phyloP scores from a whole-genome alignment of 2,329 filamentous ascomycete species.

The Penicillium digitatum region DNA sequence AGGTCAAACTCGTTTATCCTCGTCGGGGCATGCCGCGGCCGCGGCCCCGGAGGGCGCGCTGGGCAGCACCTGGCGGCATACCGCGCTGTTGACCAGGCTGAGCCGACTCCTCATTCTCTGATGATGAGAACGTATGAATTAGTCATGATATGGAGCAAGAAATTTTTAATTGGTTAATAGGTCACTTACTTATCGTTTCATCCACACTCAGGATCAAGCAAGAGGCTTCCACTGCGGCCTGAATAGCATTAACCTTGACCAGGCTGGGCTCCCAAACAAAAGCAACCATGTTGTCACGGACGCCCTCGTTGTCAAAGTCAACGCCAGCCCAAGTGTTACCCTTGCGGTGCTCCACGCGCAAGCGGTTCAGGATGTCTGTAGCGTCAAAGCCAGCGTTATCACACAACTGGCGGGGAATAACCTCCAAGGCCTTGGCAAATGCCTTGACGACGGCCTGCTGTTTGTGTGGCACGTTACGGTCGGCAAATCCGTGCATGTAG shows the following conservation, averaged over 20 bases:
- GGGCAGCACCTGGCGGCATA: slow-evolving; percentile 76
- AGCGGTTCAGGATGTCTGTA: slow-evolving; percentile 92
- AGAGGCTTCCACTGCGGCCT: slow-evolving; percentile 90
- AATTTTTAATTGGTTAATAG: not conserved
- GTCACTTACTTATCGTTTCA: slow-evolving; percentile 78
- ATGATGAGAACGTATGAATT: slow-evolving; percentile 11
- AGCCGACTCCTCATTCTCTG: slow-evolving; percentile 85
- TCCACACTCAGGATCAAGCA: slow-evolving; percentile 95
- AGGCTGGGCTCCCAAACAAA: slow-evolving; percentile 98
- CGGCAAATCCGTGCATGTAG: slow-evolving; percentile 87
- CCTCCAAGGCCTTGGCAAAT: slow-evolving; percentile 93
- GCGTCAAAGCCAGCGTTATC: slow-evolving; percentile 98
- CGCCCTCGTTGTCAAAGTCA: slow-evolving; percentile 87
- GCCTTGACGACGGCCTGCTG: slow-evolving; percentile 97
- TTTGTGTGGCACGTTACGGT: slow-evolving; percentile 89
- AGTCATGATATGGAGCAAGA: slow-evolving; percentile 8
- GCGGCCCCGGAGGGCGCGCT: slow-evolving; percentile 79
- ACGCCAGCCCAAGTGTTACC: slow-evolving; percentile 92
- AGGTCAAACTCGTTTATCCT: slow-evolving; percentile 26
- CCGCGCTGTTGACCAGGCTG: slow-evolving; percentile 73
- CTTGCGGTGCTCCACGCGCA: slow-evolving; percentile 94
- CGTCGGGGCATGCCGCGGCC: slow-evolving; percentile 77
- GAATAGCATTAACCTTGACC: slow-evolving; percentile 95
- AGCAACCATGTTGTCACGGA: slow-evolving; percentile 86
- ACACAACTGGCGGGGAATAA: slow-evolving; percentile 93